Conservation (phyloP, 1,284 basidiomycete genomes). For the Cryptococcus sp. region DNA sequence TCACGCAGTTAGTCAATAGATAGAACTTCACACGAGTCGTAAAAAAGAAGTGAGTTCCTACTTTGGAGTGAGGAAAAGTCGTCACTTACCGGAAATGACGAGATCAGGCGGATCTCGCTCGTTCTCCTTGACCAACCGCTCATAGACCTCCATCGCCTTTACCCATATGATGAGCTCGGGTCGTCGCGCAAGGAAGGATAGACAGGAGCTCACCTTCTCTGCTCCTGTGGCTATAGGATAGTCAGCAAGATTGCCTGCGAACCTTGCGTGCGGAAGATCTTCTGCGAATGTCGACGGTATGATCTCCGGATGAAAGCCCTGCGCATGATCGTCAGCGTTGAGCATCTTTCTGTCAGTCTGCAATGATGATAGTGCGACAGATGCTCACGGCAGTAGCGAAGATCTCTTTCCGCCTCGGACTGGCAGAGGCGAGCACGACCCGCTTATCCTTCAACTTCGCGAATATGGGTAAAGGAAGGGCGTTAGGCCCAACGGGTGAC, state of each 20-base stretch:
- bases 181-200: no score
- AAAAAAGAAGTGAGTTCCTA: neutral
- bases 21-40: no score
- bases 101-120: constrained; percentile 87
- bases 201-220: constrained; percentile 63
- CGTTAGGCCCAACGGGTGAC: constrained; percentile 65
- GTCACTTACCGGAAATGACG: constrained; percentile 75
- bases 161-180: neutral
- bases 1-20: neutral
- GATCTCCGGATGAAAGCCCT: constrained; percentile 85
- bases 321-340: constrained; percentile 12
- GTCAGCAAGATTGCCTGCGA: constrained; percentile 73
- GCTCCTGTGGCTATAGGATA: constrained; percentile 92
- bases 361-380: neutral
- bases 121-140: constrained; percentile 68
- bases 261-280: constrained; percentile 69
- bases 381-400: constrained; percentile 71
- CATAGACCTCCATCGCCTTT: constrained; percentile 84
- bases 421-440: constrained; percentile 80
- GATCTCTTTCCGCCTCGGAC: constrained; percentile 81
- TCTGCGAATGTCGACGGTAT: constrained; percentile 87
- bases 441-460: constrained; percentile 68
- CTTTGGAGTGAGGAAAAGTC: neutral
- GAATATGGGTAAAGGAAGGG: constrained; percentile 69
- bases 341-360: constrained; percentile 56